These are phyloP conservation scores for Bryoerythrophyllum caledonicum DNA, from an alignment of 225 moss, liverwort and hornwort genomes.

Conservation along the genomic window DNA sequence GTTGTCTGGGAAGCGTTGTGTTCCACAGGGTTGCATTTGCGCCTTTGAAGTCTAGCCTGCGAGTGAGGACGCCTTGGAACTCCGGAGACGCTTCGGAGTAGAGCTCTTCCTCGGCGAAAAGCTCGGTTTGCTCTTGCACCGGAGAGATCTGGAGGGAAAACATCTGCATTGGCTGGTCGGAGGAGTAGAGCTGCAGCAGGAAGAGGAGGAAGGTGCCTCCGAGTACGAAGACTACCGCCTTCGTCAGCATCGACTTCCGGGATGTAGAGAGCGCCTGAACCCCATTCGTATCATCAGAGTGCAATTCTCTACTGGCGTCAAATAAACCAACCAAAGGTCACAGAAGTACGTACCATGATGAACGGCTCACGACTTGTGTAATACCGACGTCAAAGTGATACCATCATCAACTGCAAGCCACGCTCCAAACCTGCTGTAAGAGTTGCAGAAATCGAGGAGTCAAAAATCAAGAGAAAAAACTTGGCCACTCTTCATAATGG, in stretches of 20 bases:
- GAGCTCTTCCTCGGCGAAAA: conserved; percentile 28
- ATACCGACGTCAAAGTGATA: conserved; percentile 11
- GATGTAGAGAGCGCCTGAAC: conserved; percentile 31
- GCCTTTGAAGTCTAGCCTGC: conserved; percentile 36
- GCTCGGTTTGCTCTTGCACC: conserved; percentile 28
- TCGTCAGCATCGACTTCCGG: conserved; percentile 45
- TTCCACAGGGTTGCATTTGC: conserved; percentile 24
- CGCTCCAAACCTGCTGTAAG: conserved; percentile 27
- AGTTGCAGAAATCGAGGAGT: background rate
- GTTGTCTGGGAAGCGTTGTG: conserved; percentile 22
- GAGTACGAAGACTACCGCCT: conserved; percentile 32
- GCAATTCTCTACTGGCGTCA: background rate
- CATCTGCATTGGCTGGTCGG: conserved; percentile 35
- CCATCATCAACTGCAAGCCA: conserved; percentile 23
- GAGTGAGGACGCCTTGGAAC: conserved; percentile 25
- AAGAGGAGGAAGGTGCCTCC: conserved; percentile 35
- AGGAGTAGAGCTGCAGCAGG: conserved; percentile 32
- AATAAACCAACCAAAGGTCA: background rate
- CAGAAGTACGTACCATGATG: conserved; percentile 26
- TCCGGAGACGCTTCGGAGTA: conserved; percentile 33
- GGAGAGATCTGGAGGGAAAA: conserved; percentile 35
- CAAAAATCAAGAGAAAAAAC: background rate
- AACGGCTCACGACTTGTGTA: background rate
- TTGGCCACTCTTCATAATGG: background rate
- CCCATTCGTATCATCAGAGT: background rate